These are phyloP conservation scores for Cydonia oblonga DNA, from an alignment of 331 rosid genomes.

Conservation along the genomic window DNA sequence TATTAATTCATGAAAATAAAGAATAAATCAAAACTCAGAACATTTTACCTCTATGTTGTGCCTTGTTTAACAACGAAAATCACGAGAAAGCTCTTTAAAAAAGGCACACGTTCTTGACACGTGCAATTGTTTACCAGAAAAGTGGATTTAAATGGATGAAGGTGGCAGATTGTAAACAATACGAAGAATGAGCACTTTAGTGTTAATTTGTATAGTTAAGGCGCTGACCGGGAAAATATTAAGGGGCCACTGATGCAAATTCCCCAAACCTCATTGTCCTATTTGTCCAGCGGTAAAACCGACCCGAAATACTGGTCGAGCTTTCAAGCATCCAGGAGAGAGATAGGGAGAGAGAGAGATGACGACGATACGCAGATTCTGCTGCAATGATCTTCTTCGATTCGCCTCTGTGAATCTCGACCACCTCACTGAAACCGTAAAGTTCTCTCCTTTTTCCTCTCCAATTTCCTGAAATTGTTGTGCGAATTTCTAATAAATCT, in stretches of 20 bases:
- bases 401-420: conserved; percentile 77
- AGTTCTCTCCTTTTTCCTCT: background rate
- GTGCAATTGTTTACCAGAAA: too few species aligned
- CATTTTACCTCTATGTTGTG: too few species aligned
- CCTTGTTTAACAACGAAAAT: too few species aligned
- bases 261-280: background rate
- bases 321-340: background rate
- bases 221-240: background rate
- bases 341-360: conserved; percentile 11
- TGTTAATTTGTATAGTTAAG: background rate
- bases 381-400: conserved; percentile 96
- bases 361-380: conserved; percentile 90
- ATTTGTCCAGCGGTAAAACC: background rate
- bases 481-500: background rate
- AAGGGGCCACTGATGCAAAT: background rate
- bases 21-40: too few species aligned
- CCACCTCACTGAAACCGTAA: conserved; percentile 93
- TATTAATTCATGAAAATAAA: too few species aligned
- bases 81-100: background rate
- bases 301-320: background rate
- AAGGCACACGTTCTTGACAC: background rate
- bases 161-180: background rate
- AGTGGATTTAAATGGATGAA: background rate
- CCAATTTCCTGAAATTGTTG: background rate
- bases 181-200: background rate